Base-by-base conservation (phyloP, 257 asterid species). In the Solanum pimpinellifolium region DNA sequence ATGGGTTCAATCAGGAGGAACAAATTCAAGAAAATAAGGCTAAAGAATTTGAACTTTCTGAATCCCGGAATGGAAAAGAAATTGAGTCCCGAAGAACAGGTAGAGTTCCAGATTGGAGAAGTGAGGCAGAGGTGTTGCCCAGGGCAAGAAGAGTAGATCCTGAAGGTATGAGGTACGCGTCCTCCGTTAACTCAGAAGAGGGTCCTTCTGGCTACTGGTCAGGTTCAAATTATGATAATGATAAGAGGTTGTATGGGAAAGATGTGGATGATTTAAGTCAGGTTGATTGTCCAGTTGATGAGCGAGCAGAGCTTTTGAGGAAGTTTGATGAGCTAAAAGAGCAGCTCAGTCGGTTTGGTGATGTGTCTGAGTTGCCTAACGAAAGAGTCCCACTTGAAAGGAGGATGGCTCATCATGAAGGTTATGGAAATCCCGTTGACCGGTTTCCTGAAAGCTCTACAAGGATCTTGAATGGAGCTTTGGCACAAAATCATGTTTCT, bases 311-410 rank as follows among this genome's bases (percentile, higher is more conserved):
- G 90, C 93, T 94, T 25, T 88, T 95, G 93, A 91, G 91, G 86
- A 92, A 91, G 90, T 85, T 95, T 90, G 98, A 97, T 31, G 97
- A 93, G 90, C 90, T 94, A 75, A 93, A 88, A 84, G 92, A 88
- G 66, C 92, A 92, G 89, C 88, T 96, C 82, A 91, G 88, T 29
- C 95, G 88, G 42, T 91, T 98, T 1, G 93, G 93, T 35, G 91
- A 92, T 88, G 88, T 93, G 86, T 76, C 59, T 47, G 90, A 91
- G 65, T 93, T 85, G 89, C 94, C 96, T 16, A 93, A 93, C 84
- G 96, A 91, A 44, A 92, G 89, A 89, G 86, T 88, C 44, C 90
- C 91, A 23, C 88, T 76, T 35, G 93, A 88, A 87, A 84, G 91
- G 88, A 91, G 93, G 90, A 89, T 68, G 83, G 87, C 74, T 70